A percentile compares a stretch with the other conserved stretches of the same genome.
These are phyloP conservation scores for Diaporthe destruens DNA, from an alignment of 2,329 filamentous ascomycete species.

Conservation along the genomic window DNA sequence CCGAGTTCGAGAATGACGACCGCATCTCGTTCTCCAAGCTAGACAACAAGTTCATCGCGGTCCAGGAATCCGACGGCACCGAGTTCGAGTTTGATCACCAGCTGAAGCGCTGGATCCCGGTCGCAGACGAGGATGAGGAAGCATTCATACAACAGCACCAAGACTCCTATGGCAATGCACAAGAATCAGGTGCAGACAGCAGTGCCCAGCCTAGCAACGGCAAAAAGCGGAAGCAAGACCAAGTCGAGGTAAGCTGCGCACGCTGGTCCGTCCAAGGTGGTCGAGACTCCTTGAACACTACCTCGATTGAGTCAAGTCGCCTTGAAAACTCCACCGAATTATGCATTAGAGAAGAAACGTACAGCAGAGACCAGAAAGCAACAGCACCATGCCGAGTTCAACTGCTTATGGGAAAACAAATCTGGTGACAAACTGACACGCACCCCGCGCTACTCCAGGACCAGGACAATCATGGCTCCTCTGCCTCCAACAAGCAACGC, in stretches of 20 bases:
- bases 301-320: conserved; percentile 19
- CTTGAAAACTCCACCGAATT: neutral
- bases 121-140: conserved; percentile 52
- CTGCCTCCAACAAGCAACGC: conserved; percentile 34
- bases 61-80: conserved; percentile 80
- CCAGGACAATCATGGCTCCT: conserved; percentile 49
- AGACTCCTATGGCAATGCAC: conserved; percentile 45
- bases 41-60: conserved; percentile 84
- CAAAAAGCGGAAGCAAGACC: conserved; percentile 60
- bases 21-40: conserved; percentile 90
- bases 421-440: conserved; percentile 42
- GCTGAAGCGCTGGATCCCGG: conserved; percentile 80
- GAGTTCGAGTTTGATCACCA: conserved; percentile 86
- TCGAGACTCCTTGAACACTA: conserved; percentile 37
- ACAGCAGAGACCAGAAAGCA: conserved; percentile 10
- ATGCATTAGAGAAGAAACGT: conserved; percentile 22
- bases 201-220: conserved; percentile 43
- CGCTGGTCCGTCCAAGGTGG: conserved; percentile 45
- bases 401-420: conserved; percentile 28
- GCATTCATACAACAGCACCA: conserved; percentile 48
- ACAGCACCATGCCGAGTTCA: conserved; percentile 22
- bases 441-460: conserved; percentile 41
- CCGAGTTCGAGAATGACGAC: conserved; percentile 80
- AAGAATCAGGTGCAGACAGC: conserved; percentile 32
- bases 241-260: conserved; percentile 59